phyloP scores from a whole-genome alignment of 495 filamentous ascomycete species.

The Saxispiralis lemnorum region DNA sequence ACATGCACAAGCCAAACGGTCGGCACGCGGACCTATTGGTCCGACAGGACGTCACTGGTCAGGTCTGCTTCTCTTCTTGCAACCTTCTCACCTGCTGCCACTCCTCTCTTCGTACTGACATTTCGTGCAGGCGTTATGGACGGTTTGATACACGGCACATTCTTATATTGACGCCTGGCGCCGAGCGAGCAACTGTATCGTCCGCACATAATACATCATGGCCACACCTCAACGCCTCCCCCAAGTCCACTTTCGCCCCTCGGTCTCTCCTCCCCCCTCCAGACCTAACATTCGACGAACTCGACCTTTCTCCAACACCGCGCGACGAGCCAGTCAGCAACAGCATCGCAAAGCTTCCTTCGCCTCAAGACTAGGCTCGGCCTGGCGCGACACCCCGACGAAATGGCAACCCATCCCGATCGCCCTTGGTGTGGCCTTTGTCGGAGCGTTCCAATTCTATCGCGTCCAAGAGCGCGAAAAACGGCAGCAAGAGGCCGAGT shows the following conservation, averaged over 20 bases:
- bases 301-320: neutral
- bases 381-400: conserved; percentile 55
- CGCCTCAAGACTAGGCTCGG: conserved; percentile 41
- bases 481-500: conserved; percentile 35
- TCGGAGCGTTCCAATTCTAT: conserved; percentile 75
- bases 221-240: neutral
- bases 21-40: too few relatives aligned
- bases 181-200: too few relatives aligned
- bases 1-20: too few relatives aligned
- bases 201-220: neutral
- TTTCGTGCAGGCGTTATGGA: too few relatives aligned
- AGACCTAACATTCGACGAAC: neutral
- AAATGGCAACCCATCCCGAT: conserved; percentile 95
- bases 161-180: too few relatives aligned
- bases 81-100: too few relatives aligned
- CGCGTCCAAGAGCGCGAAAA: conserved; percentile 37
- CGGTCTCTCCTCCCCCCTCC: neutral
- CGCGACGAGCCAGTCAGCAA: neutral
- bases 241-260: neutral
- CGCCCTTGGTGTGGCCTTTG: conserved; percentile 68
- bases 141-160: too few relatives aligned
- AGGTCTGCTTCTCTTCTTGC: too few relatives aligned
- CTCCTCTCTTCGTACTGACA: too few relatives aligned
- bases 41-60: too few relatives aligned
- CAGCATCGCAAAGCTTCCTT: conserved; percentile 40